Conservation (phyloP, 192 early-diverging fungal genomes). For the Coemansia sp. region DNA sequence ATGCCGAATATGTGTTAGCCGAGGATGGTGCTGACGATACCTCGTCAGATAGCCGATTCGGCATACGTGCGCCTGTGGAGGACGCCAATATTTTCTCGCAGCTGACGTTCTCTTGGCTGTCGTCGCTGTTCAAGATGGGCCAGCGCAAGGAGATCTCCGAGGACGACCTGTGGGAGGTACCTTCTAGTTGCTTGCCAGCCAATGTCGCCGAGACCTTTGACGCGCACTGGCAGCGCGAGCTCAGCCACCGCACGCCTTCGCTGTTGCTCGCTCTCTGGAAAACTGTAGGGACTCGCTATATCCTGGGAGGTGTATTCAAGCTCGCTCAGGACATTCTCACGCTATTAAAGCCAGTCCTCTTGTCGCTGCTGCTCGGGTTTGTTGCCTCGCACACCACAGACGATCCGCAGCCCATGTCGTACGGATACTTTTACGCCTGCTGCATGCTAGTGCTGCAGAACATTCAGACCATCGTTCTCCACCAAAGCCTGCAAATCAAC, state of each 20-base stretch:
- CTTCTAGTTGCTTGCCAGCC: constrained; percentile 60
- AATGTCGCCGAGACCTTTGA: constrained; percentile 68
- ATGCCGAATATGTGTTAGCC: constrained; percentile 16
- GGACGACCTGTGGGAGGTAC: constrained; percentile 78
- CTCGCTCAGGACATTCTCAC: constrained; percentile 70
- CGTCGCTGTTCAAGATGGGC: constrained; percentile 77
- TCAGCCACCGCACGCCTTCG: constrained; percentile 63
- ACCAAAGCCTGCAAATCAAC: constrained; percentile 87
- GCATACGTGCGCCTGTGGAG: constrained; percentile 66
- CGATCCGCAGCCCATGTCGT: constrained; percentile 63
- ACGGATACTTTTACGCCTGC: constrained; percentile 80
- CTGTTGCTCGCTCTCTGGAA: constrained; percentile 62
- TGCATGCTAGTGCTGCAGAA: constrained; percentile 78
- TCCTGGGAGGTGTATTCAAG: constrained; percentile 80
- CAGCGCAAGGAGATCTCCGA: constrained; percentile 68
- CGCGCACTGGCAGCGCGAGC: constrained; percentile 68
- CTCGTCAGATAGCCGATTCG: neutral
- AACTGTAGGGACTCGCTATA: constrained; percentile 69
- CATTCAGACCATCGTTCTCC: constrained; percentile 77
- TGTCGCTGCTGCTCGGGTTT: constrained; percentile 71
- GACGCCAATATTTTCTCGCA: constrained; percentile 81
- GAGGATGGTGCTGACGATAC: neutral
- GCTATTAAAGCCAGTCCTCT: constrained; percentile 81
- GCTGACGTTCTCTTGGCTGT: constrained; percentile 88
- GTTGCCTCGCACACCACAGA: constrained; percentile 41